Percentiles rank a stretch among this genome's conserved stretches.
These are phyloP conservation scores for Borealophlyctis nickersoniae DNA, from an alignment of 192 early-diverging fungal genomes.

Conservation along the genomic window DNA sequence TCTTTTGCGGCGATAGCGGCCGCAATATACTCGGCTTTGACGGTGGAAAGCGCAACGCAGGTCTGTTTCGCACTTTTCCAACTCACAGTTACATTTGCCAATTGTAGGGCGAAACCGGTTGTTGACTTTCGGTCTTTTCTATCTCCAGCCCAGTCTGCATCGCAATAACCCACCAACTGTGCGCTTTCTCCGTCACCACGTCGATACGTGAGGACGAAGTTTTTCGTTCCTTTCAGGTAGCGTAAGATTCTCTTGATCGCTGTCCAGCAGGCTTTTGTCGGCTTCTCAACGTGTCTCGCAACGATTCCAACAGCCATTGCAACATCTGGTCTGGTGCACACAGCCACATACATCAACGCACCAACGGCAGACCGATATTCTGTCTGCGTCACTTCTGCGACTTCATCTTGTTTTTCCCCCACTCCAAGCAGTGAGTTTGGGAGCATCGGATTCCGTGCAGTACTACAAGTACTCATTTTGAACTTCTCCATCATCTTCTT, in stretches of 20 bases:
- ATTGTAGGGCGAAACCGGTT: conserved; percentile 29
- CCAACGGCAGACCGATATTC: conserved; percentile 27
- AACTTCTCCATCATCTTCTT: too few species aligned
- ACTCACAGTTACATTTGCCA: conserved; percentile 9
- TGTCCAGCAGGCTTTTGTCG: too few species aligned
- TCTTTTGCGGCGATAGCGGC: conserved; percentile 13
- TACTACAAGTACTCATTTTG: too few species aligned
- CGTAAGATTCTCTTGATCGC: conserved; percentile 19
- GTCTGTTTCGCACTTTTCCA: conserved; percentile 21
- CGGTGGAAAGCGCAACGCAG: conserved; percentile 21
- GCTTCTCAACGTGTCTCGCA: background rate
- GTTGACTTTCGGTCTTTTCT: conserved; percentile 27
- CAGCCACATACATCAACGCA: conserved; percentile 16
- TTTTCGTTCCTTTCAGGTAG: conserved; percentile 30
- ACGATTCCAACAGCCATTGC: conserved; percentile 21
- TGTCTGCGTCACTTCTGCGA: too few species aligned
- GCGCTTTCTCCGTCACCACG: background rate
- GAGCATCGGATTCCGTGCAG: too few species aligned
- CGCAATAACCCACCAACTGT: conserved; percentile 23
- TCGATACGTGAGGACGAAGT: too few species aligned
- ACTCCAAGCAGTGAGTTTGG: too few species aligned
- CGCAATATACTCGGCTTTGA: conserved; percentile 28
- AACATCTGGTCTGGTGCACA: conserved; percentile 27
- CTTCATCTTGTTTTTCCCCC: too few species aligned
- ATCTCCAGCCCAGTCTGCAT: conserved; percentile 43